Percentiles rank a stretch among this genome's conserved stretches.
Evolutionary conservation across 352 stramenopile genomes (phyloP).

Genomic region (Thraustochytrium sp.): DNA sequence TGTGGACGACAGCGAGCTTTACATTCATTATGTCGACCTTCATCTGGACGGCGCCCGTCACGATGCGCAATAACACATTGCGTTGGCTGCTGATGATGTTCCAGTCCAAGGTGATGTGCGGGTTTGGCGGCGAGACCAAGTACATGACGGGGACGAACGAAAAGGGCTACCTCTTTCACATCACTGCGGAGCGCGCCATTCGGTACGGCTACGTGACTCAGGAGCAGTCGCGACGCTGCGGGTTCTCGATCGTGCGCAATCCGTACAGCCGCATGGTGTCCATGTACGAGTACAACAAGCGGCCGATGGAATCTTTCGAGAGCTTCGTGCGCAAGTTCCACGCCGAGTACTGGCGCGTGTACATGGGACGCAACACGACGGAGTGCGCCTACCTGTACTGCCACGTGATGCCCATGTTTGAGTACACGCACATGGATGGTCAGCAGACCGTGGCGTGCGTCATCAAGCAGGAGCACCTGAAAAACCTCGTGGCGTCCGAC

Average conservation of each 20-base stretch:
- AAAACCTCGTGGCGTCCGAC: conserved; percentile 49
- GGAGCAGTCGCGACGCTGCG: conserved; percentile 51
- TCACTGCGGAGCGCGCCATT: conserved; percentile 53
- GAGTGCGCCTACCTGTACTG: conserved; percentile 54
- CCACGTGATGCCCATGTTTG: conserved; percentile 54
- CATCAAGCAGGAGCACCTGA: conserved; percentile 58
- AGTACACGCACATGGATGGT: conserved; percentile 54
- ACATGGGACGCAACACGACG: conserved; percentile 38
- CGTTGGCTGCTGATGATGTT: conserved; percentile 53
- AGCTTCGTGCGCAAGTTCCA: conserved; percentile 52
- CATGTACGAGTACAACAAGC: conserved; percentile 56
- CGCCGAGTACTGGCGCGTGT: conserved; percentile 44
- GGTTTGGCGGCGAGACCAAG: conserved; percentile 50
- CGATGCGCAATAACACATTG: conserved; percentile 49
- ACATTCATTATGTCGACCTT: conserved; percentile 52
- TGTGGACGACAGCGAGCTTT: conserved; percentile 37
- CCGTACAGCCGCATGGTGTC: conserved; percentile 57
- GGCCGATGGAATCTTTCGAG: conserved; percentile 52
- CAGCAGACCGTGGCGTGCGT: conserved; percentile 54
- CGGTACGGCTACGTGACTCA: conserved; percentile 54
- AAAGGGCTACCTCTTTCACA: conserved; percentile 56
- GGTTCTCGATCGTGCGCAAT: conserved; percentile 55
- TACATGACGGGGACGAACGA: conserved; percentile 56
- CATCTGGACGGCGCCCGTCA: conserved; percentile 53
- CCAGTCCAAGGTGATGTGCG: conserved; percentile 51